Conservation (phyloP, 2,329 filamentous ascomycete species). For the Zalaria obscura region DNA sequence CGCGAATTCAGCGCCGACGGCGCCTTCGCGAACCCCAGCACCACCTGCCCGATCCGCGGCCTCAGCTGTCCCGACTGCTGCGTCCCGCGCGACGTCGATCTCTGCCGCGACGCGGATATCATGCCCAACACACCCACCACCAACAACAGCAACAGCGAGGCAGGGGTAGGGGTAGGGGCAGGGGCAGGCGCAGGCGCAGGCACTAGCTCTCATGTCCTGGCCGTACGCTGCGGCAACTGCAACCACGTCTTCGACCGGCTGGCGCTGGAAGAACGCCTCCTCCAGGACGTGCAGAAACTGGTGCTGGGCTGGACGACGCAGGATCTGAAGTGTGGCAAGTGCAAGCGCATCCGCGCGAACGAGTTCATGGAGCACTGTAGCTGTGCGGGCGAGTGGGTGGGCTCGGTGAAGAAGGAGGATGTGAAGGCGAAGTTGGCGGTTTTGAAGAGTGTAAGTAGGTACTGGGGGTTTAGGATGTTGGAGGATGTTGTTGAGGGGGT, state of each 20-base stretch:
- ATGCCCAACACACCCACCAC: constrained; percentile 34
- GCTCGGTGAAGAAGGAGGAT: constrained; percentile 53
- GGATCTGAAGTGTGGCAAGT: constrained; percentile 75
- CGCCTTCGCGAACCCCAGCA: constrained; percentile 75
- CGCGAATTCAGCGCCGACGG: constrained; percentile 84
- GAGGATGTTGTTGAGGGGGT: constrained; percentile 45
- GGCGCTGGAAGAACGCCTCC: constrained; percentile 67
- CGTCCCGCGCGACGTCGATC: constrained; percentile 72
- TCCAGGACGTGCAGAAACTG: constrained; percentile 61
- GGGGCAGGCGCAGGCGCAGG: constrained; percentile 4
- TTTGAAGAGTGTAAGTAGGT: constrained; percentile 59
- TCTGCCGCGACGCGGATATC: constrained; percentile 80
- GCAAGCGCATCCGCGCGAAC: constrained; percentile 54
- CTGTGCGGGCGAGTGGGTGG: constrained; percentile 76
- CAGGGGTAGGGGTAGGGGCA: constrained; percentile 3
- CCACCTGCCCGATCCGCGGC: constrained; percentile 57
- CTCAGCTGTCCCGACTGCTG: constrained; percentile 86
- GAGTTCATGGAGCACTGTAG: constrained; percentile 96
- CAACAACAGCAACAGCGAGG: constrained; percentile 11
- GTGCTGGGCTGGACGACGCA: constrained; percentile 75
- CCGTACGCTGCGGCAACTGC: constrained; percentile 54
- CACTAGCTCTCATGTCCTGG: constrained; percentile 5
- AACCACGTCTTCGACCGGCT: constrained; percentile 62
- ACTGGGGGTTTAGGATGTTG: constrained; percentile 73
- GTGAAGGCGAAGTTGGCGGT: constrained; percentile 53